Base-by-base conservation (phyloP, 2,329 filamentous ascomycete genomes). In the Cladophialophora bantiana region DNA sequence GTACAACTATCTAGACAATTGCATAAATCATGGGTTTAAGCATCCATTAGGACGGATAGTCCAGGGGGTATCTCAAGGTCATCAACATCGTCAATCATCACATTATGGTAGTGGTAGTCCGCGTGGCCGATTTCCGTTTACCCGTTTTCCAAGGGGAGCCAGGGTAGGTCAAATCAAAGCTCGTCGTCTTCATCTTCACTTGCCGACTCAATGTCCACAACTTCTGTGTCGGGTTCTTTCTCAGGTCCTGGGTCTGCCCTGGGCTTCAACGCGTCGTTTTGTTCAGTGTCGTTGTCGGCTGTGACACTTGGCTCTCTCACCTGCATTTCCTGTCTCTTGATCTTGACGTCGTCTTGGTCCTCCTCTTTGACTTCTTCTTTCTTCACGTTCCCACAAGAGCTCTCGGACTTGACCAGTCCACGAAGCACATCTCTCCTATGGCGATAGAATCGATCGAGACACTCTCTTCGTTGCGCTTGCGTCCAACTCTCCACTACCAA, bases 401-500 rank as follows among this genome's bases (percentile, higher is more conserved):
- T 40, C 57, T 59, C 36, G 18, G 48, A 54, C 52, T 66, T 59
- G 15, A 64, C 59, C 13, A 59, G 34, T 7, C 63, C 66, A 15
- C 65, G 75, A 48, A 88, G 62, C 71, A 81, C 81, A 67, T 85
- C 84, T 75, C 88, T 84, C 70, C 94, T 83, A 72, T 83, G 83
- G 69, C 83, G 80, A 81, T 98, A 98, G 78, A 97, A 98, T 2
- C 81, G 82, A 64, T 96, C 91, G 32, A 98, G 81, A 77, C 88
- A 94, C 71, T 90, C 88, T 68, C 91, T 85, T 74, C 94, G 82
- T 79, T 95, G 85, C 74, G 90, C 91, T 77, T 94, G 91, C 54
- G 91, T 96, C 92, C 93, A 96, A 13, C 89, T 87, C 78, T 98
- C 95, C 2, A 98, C 94, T 13, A 93, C 88, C 42, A 97, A 81